These are phyloP conservation scores for Neurospora sp. DNA, from an alignment of 495 filamentous ascomycete species.

Conservation along the genomic window DNA sequence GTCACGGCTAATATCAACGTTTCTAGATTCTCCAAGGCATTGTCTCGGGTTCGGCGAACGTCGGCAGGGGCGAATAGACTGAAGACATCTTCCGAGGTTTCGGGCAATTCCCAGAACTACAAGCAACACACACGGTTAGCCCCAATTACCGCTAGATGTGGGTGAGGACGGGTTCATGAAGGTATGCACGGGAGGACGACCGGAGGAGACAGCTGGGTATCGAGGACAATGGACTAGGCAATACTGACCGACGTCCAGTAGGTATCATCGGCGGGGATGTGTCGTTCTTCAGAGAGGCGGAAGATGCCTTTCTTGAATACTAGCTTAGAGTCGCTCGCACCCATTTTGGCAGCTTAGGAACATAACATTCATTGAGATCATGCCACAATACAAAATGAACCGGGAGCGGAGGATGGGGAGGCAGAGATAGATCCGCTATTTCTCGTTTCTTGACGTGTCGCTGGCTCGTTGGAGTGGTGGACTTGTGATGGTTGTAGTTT, in stretches of 20 bases:
- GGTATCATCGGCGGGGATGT: conserved; percentile 78
- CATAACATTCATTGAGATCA: conserved; percentile 10
- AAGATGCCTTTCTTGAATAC: conserved; percentile 99
- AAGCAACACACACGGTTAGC: neutral
- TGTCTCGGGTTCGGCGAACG: conserved; percentile 83
- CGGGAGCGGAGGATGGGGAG: neutral
- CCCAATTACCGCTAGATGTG: neutral
- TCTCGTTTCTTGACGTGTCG: neutral
- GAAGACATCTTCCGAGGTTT: conserved; percentile 93
- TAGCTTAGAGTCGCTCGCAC: conserved; percentile 97
- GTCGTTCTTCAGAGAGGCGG: conserved; percentile 79
- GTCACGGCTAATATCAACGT: conserved; percentile 77
- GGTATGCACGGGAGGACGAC: neutral
- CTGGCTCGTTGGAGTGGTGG: neutral
- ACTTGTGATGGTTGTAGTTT: neutral
- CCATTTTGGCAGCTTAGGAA: conserved; percentile 49
- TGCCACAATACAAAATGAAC: neutral
- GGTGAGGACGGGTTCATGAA: neutral
- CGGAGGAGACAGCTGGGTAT: neutral
- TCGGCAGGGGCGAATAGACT: conserved; percentile 90
- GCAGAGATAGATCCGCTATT: neutral
- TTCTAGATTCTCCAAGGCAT: conserved; percentile 80
- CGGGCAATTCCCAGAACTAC: conserved; percentile 97
- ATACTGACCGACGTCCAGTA: conserved; percentile 83
- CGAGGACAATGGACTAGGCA: neutral